Base-by-base conservation (phyloP, 2,329 filamentous ascomycete species). In the Xylariales sp. region DNA sequence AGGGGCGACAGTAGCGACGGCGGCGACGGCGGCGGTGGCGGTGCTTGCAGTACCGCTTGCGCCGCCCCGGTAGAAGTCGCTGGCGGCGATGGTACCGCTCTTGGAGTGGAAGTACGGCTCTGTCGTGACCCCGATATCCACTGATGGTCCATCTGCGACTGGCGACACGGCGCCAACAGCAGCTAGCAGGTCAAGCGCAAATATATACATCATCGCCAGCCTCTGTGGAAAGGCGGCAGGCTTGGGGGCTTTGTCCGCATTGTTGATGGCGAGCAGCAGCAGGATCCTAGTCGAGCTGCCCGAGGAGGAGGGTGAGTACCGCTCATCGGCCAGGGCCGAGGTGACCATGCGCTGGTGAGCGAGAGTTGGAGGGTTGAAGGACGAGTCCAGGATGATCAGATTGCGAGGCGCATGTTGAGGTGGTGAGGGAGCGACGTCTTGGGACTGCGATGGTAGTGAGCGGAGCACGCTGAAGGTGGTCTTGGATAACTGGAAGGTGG, bases 101-200 rank as follows among this genome's bases (percentile, higher is more conserved):
- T 91, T 91, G 52, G 83, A 80, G 41, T 78, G 77, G 51, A 91
- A 93, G 55, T 83, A 89, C 1, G 86, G 82, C 50, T 76, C 69
- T 24, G 74, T 83, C 0, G 84, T 88, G 2, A 93, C 69, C 2
- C 72, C 85, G 25, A 91, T 72, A 47, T 90, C 85, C 5, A 81
- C 61, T 19, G 63, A 58, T 1, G 58, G 30, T 5, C 45, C 50
- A 4, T 19, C 7, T 25, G 32, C 10, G 12, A 6, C 28, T 23
- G 27, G 20, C 7, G 13, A n/a, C 11, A 24, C 28, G 28, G 29
- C 10, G 4, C 17, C 33, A 17, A 20, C 27, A 5, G 34, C 41
- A 1, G 43, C 32, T 3, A 69, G 57, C 20, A 78, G 48, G 2
- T 84, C 81, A 33, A 64, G 56, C 3, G 80, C 83, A 47, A 90